phyloP scores from a whole-genome alignment of 1,284 basidiomycete genomes.

The Paramarasmius palmivorus region DNA sequence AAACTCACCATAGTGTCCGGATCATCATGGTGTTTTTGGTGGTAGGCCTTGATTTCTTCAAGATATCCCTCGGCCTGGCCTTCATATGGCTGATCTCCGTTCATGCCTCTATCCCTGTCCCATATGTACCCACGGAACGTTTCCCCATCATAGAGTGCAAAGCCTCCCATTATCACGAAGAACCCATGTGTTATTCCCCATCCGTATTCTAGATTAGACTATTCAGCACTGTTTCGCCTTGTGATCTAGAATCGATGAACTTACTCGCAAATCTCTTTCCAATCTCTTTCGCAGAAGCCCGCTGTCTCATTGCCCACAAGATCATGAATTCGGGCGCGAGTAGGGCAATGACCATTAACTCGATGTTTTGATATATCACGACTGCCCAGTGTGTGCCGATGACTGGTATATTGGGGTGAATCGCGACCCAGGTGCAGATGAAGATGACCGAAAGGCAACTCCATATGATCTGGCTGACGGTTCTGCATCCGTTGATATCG shows the following conservation, averaged over 20 bases:
- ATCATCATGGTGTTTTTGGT: background rate
- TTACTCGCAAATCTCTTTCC: slow-evolving; percentile 12
- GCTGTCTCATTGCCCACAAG: slow-evolving; percentile 26
- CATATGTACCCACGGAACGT: background rate
- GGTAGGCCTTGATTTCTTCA: background rate
- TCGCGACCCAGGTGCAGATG: slow-evolving; percentile 32
- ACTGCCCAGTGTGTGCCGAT: slow-evolving; percentile 2
- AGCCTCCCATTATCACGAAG: slow-evolving; percentile 29
- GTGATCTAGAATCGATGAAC: background rate
- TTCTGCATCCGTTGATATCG: no score
- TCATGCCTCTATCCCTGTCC: no score
- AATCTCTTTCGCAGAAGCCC: slow-evolving; percentile 20
- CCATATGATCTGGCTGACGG: slow-evolving; percentile 21
- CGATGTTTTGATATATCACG: slow-evolving; percentile 8
- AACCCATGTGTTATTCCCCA: slow-evolving; percentile 26
- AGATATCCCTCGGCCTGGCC: background rate
- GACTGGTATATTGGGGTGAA: slow-evolving; percentile 34
- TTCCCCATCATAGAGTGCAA: slow-evolving; percentile 16
- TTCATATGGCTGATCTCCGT: no score
- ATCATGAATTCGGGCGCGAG: slow-evolving; percentile 28
- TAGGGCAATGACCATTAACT: slow-evolving; percentile 23
- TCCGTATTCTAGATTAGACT: slow-evolving; percentile 5
- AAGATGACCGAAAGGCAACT: slow-evolving; percentile 31
- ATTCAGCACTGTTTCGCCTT: background rate
- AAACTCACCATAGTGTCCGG: background rate